Evolutionary conservation across 2,329 filamentous ascomycete genomes (phyloP).

Genomic region (Talaromyces sp.): DNA sequence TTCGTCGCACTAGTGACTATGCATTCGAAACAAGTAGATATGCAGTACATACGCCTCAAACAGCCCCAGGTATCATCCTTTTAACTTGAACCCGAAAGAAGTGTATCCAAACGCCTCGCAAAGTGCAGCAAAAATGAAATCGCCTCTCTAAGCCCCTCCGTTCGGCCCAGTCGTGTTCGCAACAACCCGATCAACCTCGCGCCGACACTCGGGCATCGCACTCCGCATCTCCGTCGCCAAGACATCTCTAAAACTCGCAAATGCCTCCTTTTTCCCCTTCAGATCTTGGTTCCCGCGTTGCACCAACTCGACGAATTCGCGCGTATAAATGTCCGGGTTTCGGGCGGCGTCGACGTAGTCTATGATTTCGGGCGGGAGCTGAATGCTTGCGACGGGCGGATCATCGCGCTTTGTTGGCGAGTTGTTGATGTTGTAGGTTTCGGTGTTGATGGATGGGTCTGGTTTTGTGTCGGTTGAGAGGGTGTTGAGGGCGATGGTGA

Average conservation of each 20-base stretch:
- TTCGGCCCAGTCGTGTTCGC: conserved; percentile 31
- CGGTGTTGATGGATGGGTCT: conserved; percentile 20
- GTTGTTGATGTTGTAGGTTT: neutral
- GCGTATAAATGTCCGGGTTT: conserved; percentile 66
- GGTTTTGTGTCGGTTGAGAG: conserved; percentile 46
- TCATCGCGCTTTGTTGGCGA: conserved; percentile 4
- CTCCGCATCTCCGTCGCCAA: conserved; percentile 58
- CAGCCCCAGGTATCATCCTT: neutral
- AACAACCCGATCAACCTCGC: conserved; percentile 54
- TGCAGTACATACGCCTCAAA: neutral
- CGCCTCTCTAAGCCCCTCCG: neutral
- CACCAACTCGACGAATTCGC: conserved; percentile 64
- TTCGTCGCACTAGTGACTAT: neutral
- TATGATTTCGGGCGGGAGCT: conserved; percentile 61
- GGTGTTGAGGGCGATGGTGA: conserved; percentile 55
- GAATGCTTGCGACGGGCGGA: conserved; percentile 50
- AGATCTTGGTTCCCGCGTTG: conserved; percentile 63
- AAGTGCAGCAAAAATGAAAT: neutral
- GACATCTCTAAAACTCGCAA: conserved; percentile 58
- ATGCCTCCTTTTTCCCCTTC: conserved; percentile 61
- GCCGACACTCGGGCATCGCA: conserved; percentile 57
- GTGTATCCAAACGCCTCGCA: conserved; percentile 2
- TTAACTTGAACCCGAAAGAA: neutral
- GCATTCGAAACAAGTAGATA: neutral
- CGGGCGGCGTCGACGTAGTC: conserved; percentile 62